Percentiles rank a stretch among this genome's conserved stretches.
These are phyloP conservation scores for Mycena albidolilacea DNA, from an alignment of 768 basidiomycete genomes.

Conservation along the genomic window DNA sequence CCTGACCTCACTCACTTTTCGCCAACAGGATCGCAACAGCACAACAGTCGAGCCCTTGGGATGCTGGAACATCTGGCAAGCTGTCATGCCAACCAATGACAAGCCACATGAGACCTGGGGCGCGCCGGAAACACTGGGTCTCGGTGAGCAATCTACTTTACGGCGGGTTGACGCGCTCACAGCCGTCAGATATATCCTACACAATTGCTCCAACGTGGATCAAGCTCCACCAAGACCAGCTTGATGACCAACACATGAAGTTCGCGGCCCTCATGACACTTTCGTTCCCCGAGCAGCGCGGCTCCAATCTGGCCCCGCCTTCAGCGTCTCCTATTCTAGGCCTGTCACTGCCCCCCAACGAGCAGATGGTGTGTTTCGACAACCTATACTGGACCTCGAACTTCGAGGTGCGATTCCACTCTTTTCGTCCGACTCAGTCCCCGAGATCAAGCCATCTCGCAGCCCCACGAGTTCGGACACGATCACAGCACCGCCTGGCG, in stretches of 20 bases:
- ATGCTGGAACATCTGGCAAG: constrained; percentile 55
- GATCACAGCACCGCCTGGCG: constrained; percentile 53
- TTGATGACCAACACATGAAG: constrained; percentile 30
- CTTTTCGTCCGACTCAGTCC: background rate
- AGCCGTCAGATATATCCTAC: constrained; percentile 41
- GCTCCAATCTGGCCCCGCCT: constrained; percentile 1
- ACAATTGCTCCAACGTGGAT: constrained; percentile 43
- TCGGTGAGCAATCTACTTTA: constrained; percentile 16
- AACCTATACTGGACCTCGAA: constrained; percentile 42
- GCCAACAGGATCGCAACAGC: constrained; percentile 39
- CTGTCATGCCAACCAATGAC: constrained; percentile 19
- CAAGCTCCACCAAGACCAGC: constrained; percentile 31
- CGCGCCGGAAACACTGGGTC: constrained; percentile 14
- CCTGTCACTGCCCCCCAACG: constrained; percentile 36
- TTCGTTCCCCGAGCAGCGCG: constrained; percentile 38
- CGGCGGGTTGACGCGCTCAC: background rate
- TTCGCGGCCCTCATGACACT: constrained; percentile 44
- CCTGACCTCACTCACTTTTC: background rate
- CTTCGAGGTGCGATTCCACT: constrained; percentile 28
- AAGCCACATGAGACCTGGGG: constrained; percentile 24
- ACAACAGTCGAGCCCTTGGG: constrained; percentile 43
- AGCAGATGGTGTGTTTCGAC: constrained; percentile 45
- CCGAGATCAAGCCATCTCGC: background rate
- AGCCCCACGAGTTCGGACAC: constrained; percentile 32
- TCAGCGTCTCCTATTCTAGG: constrained; percentile 37